Conservation (phyloP, 805 yeast genomes). For the Candida boidinii region DNA sequence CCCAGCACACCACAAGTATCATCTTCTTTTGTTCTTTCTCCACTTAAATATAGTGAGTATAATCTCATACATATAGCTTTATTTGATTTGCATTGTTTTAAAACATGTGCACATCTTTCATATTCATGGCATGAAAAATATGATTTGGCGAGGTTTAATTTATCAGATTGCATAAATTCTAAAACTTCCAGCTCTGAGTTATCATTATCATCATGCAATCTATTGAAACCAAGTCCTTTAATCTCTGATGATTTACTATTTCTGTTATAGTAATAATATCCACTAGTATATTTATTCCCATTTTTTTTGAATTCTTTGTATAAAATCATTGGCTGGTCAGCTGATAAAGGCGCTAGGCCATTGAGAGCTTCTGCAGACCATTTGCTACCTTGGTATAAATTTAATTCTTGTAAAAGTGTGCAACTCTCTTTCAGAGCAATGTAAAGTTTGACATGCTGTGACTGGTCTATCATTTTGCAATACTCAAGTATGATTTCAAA, state of each 20-base stretch:
- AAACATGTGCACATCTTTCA: conserved; percentile 58
- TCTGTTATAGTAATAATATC: neutral
- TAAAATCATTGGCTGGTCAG: conserved; percentile 13
- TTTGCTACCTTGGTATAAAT: conserved; percentile 64
- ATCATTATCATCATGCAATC: conserved; percentile 6
- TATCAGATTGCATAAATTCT: conserved; percentile 30
- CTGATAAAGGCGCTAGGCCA: conserved; percentile 34
- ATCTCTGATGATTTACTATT: neutral
- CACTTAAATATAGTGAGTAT: conserved; percentile 64
- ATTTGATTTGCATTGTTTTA: conserved; percentile 43
- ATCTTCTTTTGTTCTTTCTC: conserved; percentile 70
- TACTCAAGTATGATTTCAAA: too few species aligned
- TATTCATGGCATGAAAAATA: conserved; percentile 81
- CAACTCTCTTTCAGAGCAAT: conserved; percentile 31
- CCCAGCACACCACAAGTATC: conserved; percentile 61
- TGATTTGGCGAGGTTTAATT: conserved; percentile 53
- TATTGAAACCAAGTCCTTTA: conserved; percentile 2
- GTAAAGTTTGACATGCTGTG: conserved; percentile 17
- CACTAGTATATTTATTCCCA: neutral
- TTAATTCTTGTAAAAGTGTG: conserved; percentile 40
- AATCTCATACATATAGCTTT: conserved; percentile 53
- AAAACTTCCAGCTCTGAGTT: conserved; percentile 14
- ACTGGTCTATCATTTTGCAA: conserved; percentile 19
- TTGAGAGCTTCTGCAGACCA: conserved; percentile 74
- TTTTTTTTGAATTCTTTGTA: conserved; percentile 10